These are phyloP conservation scores for Escovopsis sp. DNA, from an alignment of 2,329 filamentous ascomycete genomes.

Conservation along the genomic window DNA sequence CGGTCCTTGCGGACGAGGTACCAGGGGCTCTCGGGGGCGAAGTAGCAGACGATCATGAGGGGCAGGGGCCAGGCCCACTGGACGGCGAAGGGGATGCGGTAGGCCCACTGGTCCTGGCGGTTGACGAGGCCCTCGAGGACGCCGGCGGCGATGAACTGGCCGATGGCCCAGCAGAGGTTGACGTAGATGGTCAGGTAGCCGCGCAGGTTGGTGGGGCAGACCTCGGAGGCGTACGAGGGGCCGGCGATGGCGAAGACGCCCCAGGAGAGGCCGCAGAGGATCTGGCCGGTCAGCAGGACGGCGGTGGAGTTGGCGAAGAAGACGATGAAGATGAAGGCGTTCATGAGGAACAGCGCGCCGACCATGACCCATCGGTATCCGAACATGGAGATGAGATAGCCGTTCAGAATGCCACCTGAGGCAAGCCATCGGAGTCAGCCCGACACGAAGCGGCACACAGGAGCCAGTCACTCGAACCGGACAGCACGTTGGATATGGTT, in stretches of 20 bases:
- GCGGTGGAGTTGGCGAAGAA: slow-evolving; percentile 28
- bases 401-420: slow-evolving; percentile 2
- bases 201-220: no score
- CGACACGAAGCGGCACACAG: slow-evolving; percentile 8
- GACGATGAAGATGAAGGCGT: slow-evolving; percentile 29
- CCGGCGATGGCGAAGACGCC: slow-evolving; percentile 29
- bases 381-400: slow-evolving; percentile 10
- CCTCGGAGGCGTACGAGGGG: slow-evolving; percentile 12
- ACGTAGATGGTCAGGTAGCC: no score
- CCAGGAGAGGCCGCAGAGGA: slow-evolving; percentile 32
- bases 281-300: slow-evolving; percentile 26
- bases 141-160: slow-evolving; percentile 18
- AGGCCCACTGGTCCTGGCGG: slow-evolving; percentile 26
- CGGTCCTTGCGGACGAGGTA: no score
- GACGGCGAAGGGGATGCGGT: slow-evolving; percentile 30
- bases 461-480: no score
- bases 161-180: no score
- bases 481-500: no score
- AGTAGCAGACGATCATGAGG: slow-evolving; percentile 22
- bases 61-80: slow-evolving; percentile 34
- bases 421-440: background rate
- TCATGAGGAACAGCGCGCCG: slow-evolving; percentile 12
- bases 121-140: slow-evolving; percentile 12
- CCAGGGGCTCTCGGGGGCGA: slow-evolving; percentile 25
- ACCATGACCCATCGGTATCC: slow-evolving; percentile 31